Evolutionary conservation across 306 rosid species (phyloP), one percentile per base, ranked within the genome.

Genomic region (Ceratonia siliqua): DNA sequence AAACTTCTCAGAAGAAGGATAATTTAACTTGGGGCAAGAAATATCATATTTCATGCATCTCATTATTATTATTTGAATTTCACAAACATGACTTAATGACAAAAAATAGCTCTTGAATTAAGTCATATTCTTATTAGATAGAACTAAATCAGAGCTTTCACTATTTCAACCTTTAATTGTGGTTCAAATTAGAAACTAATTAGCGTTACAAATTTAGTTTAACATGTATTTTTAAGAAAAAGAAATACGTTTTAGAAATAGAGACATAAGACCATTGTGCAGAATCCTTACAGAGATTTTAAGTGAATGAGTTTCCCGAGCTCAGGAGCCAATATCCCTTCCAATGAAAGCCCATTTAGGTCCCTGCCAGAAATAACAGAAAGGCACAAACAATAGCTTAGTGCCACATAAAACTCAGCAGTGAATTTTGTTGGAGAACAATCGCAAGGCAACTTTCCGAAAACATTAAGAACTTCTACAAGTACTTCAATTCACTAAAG

Each of bases 241-340:
- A 45, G 15, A 2, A 56, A 13, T 63, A 33, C 22, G 4, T 15
- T 52, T 48, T 7, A 70, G 64, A 57, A 48, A 17, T 12, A 12
- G 5, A 22, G 35, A 13, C 54, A 49, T 5, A 15, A 17, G 21
- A 42, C 15, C 1, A 20, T 0, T 27, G 22, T 43, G 70, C 27
- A 15, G 68, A 78, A 72, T 78, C 42, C 95, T 86, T 87, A 95
- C 98, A 95, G 89, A 64, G 81, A 82, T 82, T 61, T 83, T 46
- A 95, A 78, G 82, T 85, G 83, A 66, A 66, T 21, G 36, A 95
- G 97, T 85, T 77, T 87, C 30, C 93, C 92, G 78, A 95, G 90
- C 75, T 89, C 92, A 45, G 98, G 98, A 17, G 93, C 85, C 82
- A 95, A 81, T 39, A 89, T 90, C 70, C 98, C 99, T 78, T 82